phyloP scores from a whole-genome alignment of 148 eudicot genomes.

The Vaccinium vitisidaea region DNA sequence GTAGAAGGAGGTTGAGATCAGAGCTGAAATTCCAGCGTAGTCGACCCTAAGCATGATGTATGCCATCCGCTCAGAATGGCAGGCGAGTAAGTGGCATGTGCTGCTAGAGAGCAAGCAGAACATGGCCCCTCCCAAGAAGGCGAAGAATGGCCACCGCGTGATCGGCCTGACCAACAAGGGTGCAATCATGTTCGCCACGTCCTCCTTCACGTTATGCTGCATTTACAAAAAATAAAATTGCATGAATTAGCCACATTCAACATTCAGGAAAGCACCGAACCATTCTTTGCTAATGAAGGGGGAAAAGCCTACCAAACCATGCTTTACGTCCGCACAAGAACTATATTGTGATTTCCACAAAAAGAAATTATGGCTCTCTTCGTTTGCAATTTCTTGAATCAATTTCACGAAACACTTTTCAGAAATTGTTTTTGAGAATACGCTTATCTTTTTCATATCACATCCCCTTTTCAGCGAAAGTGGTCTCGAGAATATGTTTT shows the following conservation, averaged over 20 bases:
- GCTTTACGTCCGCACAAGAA: background rate
- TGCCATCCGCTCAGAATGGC: slow-evolving; percentile 77
- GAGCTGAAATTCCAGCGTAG: slow-evolving; percentile 91
- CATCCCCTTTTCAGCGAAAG: background rate
- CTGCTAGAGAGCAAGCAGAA: slow-evolving; percentile 89
- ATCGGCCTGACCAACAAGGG: slow-evolving; percentile 64
- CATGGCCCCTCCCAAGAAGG: slow-evolving; percentile 94
- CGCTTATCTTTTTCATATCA: background rate
- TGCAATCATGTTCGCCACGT: slow-evolving; percentile 64
- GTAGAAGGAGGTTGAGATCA: slow-evolving; percentile 89
- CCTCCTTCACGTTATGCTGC: slow-evolving; percentile 71
- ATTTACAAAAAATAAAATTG: slow-evolving; percentile 9
- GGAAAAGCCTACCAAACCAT: background rate
- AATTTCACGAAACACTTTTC: background rate
- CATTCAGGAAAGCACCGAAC: background rate
- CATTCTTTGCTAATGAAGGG: background rate
- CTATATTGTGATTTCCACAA: background rate
- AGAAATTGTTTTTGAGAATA: background rate
- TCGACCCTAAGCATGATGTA: slow-evolving; percentile 87
- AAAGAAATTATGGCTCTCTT: background rate
- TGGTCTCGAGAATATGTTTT: background rate
- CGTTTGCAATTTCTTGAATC: background rate
- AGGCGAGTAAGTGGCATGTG: slow-evolving; percentile 78
- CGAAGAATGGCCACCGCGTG: slow-evolving; percentile 94
- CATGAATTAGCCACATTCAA: background rate